Evolutionary conservation across 2,329 filamentous ascomycete genomes (phyloP).

Genomic region (Tolypocladium tundrense): DNA sequence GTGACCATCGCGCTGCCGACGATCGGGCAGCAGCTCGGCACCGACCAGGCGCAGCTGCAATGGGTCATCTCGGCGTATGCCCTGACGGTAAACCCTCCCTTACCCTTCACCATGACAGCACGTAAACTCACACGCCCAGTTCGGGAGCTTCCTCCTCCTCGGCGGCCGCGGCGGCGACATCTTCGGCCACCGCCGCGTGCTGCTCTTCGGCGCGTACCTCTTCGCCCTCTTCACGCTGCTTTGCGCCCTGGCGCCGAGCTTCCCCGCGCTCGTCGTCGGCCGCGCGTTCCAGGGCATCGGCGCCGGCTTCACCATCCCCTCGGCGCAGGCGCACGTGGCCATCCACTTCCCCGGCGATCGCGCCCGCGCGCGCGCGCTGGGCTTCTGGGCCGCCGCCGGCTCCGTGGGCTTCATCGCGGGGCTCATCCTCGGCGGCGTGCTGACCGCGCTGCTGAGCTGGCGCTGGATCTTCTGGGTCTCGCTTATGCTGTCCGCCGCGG

Average conservation of each 20-base stretch:
- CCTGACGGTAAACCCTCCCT: not conserved
- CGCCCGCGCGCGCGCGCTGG: not conserved
- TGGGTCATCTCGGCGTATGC: not conserved
- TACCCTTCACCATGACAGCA: not conserved
- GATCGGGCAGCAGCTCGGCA: not conserved
- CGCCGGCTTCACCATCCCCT: conserved; percentile 1
- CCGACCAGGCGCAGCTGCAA: not conserved
- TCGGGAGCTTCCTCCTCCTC: conserved; percentile 1
- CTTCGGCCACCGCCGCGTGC: not conserved
- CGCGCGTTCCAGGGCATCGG: conserved; percentile 1
- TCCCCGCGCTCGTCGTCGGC: not conserved
- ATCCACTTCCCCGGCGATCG: not conserved
- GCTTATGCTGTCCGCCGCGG: not conserved
- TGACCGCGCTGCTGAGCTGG: not conserved
- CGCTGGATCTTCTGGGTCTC: conserved; percentile 1
- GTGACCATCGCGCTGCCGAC: conserved; percentile 1
- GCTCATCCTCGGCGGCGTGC: not conserved
- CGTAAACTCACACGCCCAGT: not conserved
- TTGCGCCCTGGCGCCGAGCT: not conserved
- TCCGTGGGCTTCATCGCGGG: not conserved
- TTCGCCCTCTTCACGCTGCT: conserved; percentile 1
- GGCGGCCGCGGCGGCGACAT: conserved; percentile 1
- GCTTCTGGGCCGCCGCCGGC: conserved; percentile 1
- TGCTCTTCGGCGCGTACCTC: conserved; percentile 1
- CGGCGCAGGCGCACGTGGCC: not conserved